Percentiles rank a stretch among this genome's conserved stretches.
phyloP scores from a whole-genome alignment of 805 yeast genomes.

The Lachancea meyersii region DNA sequence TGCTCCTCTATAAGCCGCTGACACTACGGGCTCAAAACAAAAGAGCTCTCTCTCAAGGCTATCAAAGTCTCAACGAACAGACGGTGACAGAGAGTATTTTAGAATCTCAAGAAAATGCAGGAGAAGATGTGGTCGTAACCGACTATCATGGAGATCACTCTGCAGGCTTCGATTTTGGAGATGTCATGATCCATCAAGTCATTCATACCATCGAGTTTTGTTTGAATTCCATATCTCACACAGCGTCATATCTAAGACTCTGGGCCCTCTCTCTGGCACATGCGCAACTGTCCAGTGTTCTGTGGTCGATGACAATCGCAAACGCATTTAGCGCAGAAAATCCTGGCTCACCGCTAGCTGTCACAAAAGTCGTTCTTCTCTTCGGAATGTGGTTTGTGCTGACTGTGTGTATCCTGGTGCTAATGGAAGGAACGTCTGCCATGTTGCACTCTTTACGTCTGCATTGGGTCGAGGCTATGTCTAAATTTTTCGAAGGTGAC shows the following conservation, averaged over 20 bases:
- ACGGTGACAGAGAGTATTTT: constrained; percentile 27
- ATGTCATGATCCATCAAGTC: constrained; percentile 92
- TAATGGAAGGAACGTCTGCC: constrained; percentile 99
- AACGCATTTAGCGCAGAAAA: constrained; percentile 56
- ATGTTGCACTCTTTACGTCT: constrained; percentile 97
- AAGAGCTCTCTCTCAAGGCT: constrained; percentile 36
- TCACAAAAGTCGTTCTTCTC: constrained; percentile 65
- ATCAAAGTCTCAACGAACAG: constrained; percentile 38
- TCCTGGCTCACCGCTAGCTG: constrained; percentile 53
- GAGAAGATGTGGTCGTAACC: constrained; percentile 41
- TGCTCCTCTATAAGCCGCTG: constrained; percentile 78
- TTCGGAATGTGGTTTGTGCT: constrained; percentile 94
- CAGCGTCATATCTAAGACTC: constrained; percentile 90
- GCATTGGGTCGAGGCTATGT: constrained; percentile 99
- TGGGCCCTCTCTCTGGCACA: constrained; percentile 98
- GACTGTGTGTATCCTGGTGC: constrained; percentile 84
- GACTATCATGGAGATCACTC: constrained; percentile 38
- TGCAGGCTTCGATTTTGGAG: constrained; percentile 73
- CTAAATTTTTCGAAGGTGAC: constrained; percentile 95
- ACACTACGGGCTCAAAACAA: constrained; percentile 55
- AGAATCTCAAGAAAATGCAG: constrained; percentile 43
- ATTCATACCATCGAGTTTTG: constrained; percentile 98
- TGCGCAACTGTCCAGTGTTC: constrained; percentile 88
- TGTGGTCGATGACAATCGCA: constrained; percentile 92
- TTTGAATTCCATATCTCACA: constrained; percentile 94